These are phyloP conservation scores for Hondaea fermentalgiana DNA, from an alignment of 108 stramenopile genomes.

Conservation along the genomic window DNA sequence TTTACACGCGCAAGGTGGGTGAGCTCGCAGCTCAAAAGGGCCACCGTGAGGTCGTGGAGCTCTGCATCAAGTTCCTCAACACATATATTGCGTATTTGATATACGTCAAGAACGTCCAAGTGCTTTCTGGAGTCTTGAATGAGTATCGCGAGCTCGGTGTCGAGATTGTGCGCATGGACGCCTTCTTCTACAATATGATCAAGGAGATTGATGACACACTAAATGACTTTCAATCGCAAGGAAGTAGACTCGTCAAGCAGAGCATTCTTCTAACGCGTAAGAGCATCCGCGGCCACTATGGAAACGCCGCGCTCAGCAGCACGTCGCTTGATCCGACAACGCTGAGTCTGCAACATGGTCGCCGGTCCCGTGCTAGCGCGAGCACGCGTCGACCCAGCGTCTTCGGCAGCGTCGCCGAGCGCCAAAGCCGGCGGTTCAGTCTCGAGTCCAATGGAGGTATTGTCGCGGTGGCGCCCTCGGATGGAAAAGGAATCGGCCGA, in stretches of 20 bases:
- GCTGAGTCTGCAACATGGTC: not conserved
- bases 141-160: constrained; percentile 4
- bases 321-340: not conserved
- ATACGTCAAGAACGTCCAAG: not conserved
- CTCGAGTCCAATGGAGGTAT: not conserved
- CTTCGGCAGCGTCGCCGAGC: too few species aligned
- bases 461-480: not conserved
- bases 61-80: constrained; percentile 7
- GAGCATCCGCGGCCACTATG: not conserved
- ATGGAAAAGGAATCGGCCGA: not conserved
- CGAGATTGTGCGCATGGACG: not conserved
- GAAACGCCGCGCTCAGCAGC: not conserved
- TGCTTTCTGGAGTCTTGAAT: not conserved
- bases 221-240: not conserved
- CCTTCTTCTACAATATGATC: not conserved
- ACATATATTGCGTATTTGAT: not conserved
- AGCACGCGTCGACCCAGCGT: too few species aligned
- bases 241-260: not conserved
- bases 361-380: too few species aligned
- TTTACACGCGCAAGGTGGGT: not conserved
- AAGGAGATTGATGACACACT: not conserved
- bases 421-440: not conserved
- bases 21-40: not conserved
- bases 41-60: not conserved
- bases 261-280: not conserved